Conservation (phyloP, 176 grass and related monocot genomes). For the Eleusine coracana region DNA sequence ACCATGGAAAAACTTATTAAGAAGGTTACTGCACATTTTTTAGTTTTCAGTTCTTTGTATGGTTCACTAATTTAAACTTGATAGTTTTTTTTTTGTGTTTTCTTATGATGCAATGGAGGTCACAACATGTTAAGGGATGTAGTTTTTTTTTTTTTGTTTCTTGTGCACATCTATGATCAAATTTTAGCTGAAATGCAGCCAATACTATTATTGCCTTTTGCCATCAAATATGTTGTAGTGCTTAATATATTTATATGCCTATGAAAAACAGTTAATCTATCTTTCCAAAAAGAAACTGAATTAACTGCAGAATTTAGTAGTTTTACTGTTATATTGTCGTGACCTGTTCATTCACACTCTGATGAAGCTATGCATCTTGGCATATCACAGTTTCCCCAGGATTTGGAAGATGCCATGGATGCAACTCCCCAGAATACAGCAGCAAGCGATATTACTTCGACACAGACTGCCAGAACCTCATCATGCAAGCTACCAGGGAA, state of each 20-base stretch:
- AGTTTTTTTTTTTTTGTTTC: neutral
- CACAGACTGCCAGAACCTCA: conserved; percentile 35
- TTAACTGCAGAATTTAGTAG: neutral
- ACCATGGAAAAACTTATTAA: conserved; percentile 74
- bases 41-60: neutral
- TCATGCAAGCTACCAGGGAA: conserved; percentile 34
- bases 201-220: neutral
- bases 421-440: conserved; percentile 21
- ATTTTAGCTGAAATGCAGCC: neutral
- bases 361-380: conserved; percentile 13
- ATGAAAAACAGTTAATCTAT: neutral
- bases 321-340: neutral
- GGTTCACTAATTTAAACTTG: neutral
- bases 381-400: conserved; percentile 41
- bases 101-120: neutral
- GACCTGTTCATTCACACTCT: conserved; percentile 19
- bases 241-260: neutral
- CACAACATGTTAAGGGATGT: conserved; percentile 15
- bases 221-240: neutral
- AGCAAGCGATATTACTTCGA: conserved; percentile 8
- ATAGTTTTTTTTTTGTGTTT: conserved; percentile 1
- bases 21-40: conserved; percentile 55
- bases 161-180: neutral
- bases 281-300: conserved; percentile 1
- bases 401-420: conserved; percentile 26